Conservation (phyloP, 345 rosid genomes). For the Mercurialis annua region DNA sequence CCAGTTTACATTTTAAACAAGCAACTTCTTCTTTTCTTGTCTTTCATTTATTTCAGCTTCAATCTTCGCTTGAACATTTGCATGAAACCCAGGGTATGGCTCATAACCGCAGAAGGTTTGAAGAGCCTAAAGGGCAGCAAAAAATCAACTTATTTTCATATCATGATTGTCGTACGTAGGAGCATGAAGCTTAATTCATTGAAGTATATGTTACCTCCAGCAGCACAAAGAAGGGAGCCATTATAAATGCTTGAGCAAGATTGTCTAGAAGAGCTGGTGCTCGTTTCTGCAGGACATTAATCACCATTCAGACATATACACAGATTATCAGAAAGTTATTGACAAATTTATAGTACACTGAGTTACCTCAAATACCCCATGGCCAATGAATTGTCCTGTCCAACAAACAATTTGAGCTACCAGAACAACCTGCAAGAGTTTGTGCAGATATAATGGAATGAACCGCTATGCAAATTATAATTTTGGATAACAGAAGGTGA, state of each 20-base stretch:
- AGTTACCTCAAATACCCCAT: slow-evolving; percentile 56
- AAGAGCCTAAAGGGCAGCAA: slow-evolving; percentile 39
- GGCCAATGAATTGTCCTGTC: slow-evolving; percentile 66
- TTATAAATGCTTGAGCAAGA: slow-evolving; percentile 53
- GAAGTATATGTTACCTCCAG: slow-evolving; percentile 54
- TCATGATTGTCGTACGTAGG: neutral
- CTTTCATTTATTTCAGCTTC: slow-evolving; percentile 39
- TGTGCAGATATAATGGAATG: neutral
- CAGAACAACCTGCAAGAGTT: slow-evolving; percentile 41
- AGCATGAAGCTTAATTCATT: neutral
- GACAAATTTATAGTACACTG: neutral
- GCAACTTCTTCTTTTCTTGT: slow-evolving; percentile 45
- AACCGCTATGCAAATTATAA: neutral
- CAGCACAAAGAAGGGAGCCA: slow-evolving; percentile 67
- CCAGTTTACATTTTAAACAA: slow-evolving; percentile 20
- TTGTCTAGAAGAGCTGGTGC: slow-evolving; percentile 64
- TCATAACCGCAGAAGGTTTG: slow-evolving; percentile 45
- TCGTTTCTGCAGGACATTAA: slow-evolving; percentile 41
- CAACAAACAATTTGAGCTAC: slow-evolving; percentile 55
- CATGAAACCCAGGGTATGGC: slow-evolving; percentile 54
- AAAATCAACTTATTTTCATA: slow-evolving; percentile 4
- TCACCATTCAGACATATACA: slow-evolving; percentile 12
- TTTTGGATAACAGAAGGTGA: neutral
- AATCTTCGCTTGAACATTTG: slow-evolving; percentile 39
- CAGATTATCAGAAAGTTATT: neutral